phyloP scores from a whole-genome alignment of 176 grass and related monocot genomes.

The Triticum aestivum region IWGSC_CS_RefSeq_v2.1 NC_057810.1:9941667-9942166 shows the following conservation, averaged over 20 bases:
- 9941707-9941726: neutral
- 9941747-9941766: neutral
- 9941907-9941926: conserved; percentile 45
- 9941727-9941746: neutral
- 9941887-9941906: neutral
- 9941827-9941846: conserved; percentile 35
- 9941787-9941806: conserved; percentile 45
- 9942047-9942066: neutral
- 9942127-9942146: no score
- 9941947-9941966: conserved; percentile 32
- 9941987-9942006: neutral
- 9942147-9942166: no score
- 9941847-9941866: conserved; percentile 20
- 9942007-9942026: neutral
- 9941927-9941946: conserved; percentile 45
- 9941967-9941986: neutral
- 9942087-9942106: neutral
- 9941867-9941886: neutral
- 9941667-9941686: neutral
- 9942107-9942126: no score
- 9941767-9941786: conserved; percentile 24
- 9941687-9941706: neutral
- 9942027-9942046: neutral
- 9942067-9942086: neutral
- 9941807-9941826: conserved; percentile 45